phyloP scores from a whole-genome alignment of 1,284 basidiomycete genomes.

The Tilletia setariae region DNA sequence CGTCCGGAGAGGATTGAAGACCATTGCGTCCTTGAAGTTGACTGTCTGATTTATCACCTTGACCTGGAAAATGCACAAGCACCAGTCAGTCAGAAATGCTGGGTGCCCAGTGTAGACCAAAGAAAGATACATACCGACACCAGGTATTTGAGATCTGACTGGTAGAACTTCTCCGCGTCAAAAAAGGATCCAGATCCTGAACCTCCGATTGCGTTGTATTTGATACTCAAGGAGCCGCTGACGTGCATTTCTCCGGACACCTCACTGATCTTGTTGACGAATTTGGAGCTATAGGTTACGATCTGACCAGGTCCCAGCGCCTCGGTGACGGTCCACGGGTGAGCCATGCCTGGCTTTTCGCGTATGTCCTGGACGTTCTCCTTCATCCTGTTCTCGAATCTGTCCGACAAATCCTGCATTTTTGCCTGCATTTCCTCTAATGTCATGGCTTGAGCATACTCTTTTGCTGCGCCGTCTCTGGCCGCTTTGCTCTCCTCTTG shows the following conservation, averaged over 20 bases:
- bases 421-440: background rate
- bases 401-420: background rate
- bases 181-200: constrained; percentile 14
- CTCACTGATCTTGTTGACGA: constrained; percentile 17
- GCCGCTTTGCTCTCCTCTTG: background rate
- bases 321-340: background rate
- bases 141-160: constrained; percentile 10
- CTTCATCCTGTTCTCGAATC: background rate
- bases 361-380: background rate
- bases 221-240: constrained; percentile 10
- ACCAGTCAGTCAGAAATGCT: background rate
- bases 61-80: background rate
- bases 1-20: constrained; percentile 10
- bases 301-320: constrained; percentile 5
- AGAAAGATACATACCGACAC: background rate
- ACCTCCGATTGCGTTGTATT: constrained; percentile 13
- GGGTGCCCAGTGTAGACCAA: background rate
- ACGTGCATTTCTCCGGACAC: constrained; percentile 14
- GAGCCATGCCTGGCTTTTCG: background rate
- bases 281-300: constrained; percentile 1
- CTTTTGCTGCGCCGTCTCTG: background rate
- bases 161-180: constrained; percentile 16
- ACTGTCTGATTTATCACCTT: constrained; percentile 13
- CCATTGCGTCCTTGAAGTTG: background rate
- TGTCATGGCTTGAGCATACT: background rate